phyloP scores from a whole-genome alignment of 257 asterid species.

The Rubia yunnanensis region DNA sequence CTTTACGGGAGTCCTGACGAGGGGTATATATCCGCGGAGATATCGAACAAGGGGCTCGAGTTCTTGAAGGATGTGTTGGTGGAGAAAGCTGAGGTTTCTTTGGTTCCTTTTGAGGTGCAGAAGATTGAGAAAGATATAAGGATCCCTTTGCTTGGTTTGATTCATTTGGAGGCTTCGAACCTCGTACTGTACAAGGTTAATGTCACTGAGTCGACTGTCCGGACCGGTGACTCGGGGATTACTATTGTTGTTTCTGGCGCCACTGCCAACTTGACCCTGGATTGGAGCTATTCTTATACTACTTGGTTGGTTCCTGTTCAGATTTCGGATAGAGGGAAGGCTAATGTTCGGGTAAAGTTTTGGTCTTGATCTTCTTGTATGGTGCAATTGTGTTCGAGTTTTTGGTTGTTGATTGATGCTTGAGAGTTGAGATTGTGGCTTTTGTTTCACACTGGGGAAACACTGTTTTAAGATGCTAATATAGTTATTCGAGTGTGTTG shows the following conservation, averaged over 20 bases:
- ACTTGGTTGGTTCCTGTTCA: conserved; percentile 54
- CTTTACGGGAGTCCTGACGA: conserved; percentile 37
- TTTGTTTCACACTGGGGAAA: background rate
- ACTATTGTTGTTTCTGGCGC: conserved; percentile 66
- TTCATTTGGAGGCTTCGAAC: conserved; percentile 42
- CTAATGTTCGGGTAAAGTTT: conserved; percentile 54
- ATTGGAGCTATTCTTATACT: conserved; percentile 70
- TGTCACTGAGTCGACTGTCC: conserved; percentile 54
- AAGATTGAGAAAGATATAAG: conserved; percentile 38
- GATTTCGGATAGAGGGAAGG: conserved; percentile 64
- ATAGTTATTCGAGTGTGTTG: background rate
- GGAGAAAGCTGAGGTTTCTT: conserved; percentile 43
- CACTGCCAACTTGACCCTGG: conserved; percentile 66
- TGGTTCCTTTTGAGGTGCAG: conserved; percentile 73
- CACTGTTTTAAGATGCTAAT: background rate
- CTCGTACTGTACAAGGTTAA: conserved; percentile 37
- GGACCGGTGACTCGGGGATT: conserved; percentile 60
- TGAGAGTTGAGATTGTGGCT: background rate
- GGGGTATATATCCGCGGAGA: conserved; percentile 41
- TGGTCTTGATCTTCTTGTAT: background rate
- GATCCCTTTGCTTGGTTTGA: conserved; percentile 65
- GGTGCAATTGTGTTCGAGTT: background rate
- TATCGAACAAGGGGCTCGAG: conserved; percentile 73
- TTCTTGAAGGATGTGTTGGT: conserved; percentile 60
- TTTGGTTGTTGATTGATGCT: background rate